Base-by-base conservation (phyloP, 2,329 filamentous ascomycete species). In the Teratosphaeria nubilosa region DNA sequence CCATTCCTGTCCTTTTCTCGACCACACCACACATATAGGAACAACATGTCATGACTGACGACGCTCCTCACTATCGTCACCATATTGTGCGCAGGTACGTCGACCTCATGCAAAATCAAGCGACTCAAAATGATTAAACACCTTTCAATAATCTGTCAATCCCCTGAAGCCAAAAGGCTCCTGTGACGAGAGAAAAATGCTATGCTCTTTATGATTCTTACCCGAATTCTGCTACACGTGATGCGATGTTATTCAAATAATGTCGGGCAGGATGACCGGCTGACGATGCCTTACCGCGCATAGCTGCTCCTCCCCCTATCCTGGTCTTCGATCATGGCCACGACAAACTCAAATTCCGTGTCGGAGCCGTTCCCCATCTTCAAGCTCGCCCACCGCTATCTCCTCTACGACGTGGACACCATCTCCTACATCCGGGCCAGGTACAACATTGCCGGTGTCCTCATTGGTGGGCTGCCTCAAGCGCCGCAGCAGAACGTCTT, bases 401-500 rank as follows among this genome's bases (percentile, higher is more conserved):
- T 96, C 60, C 79, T 99, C 65, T 97, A 96, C 78, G 90, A 95
- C 71, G 83, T 90, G 67, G 83, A 91, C 69, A 84, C 86, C 63
- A 87, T 91, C 60, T 85, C 87, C 66, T 82, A 86, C 71, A 79
- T 96, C 62, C 88, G 94, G 64, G 85, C 88, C 62, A 79, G 84
- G 66, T 83, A 96, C 76, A 86, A 90, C 71, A 90, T 96, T 67
- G 91, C 88, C 69, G 91, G 91, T 62, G 87, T 94, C 32, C 80
- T 96, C 57, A 86, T 89, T 60, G 94, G 94, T 58, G 91, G 89
- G 7, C 84, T 96, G 31, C 92, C 94, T 1, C 91, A 97, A 74
- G 86, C 90, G 58, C 91, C 91, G 5, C 92, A 95, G 66, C 94
- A 99, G 75, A 97, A 96, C 75, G 82, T 96, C 59, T 97, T 97